A percentile compares a stretch with the other conserved stretches of the same genome.
These are phyloP conservation scores for Candida xiaguanensis DNA, from an alignment of 805 yeast genomes.

Conservation along the genomic window DNA sequence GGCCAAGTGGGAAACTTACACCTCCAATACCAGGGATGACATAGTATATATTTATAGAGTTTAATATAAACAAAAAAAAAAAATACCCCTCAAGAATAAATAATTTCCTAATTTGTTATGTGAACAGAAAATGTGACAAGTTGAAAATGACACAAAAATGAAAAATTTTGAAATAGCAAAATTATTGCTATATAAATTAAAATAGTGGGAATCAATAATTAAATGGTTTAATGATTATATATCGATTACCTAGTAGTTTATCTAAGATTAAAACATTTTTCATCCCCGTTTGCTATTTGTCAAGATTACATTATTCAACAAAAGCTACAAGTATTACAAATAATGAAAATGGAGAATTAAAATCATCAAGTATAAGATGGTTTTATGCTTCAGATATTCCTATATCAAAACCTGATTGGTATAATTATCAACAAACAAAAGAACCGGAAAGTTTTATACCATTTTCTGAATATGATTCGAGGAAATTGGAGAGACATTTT, in stretches of 20 bases:
- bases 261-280: neutral
- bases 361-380: conserved; percentile 47
- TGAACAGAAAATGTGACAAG: conserved; percentile 1
- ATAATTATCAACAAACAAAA: conserved; percentile 46
- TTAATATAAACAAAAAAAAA: no score
- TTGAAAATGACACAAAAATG: neutral
- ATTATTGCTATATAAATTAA: neutral
- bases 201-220: neutral
- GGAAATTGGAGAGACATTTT: conserved; percentile 47
- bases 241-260: neutral
- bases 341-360: conserved; percentile 53
- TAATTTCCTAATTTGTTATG: neutral
- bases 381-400: conserved; percentile 83
- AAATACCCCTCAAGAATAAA: neutral
- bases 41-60: no score
- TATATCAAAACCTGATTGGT: conserved; percentile 58
- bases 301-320: neutral
- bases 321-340: conserved; percentile 44
- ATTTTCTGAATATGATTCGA: conserved; percentile 62
- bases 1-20: conserved; percentile 58
- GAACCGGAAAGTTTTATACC: conserved; percentile 61
- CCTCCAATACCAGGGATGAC: conserved; percentile 54
- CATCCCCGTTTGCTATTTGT: neutral
- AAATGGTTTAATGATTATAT: conserved; percentile 1
- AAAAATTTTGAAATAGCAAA: neutral